Base-by-base conservation (phyloP, 768 basidiomycete genomes). In the Psilocybe sp. region DNA sequence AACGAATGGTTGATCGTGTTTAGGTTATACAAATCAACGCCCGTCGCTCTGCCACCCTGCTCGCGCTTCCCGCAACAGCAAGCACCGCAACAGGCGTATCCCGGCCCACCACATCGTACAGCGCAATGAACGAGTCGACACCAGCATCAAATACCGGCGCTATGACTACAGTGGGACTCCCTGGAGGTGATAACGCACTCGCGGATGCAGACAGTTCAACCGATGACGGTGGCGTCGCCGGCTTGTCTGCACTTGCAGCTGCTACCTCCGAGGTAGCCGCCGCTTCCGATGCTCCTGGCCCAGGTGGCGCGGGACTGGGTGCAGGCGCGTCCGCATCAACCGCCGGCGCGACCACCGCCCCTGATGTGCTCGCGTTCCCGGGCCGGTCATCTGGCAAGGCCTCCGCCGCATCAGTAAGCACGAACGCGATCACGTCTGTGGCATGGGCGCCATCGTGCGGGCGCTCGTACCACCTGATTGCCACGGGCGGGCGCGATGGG, bases 381-480 rank as follows among this genome's bases (percentile, higher is more conserved):
- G 23, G 23, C 23, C 23, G 23, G 4, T 28, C 23, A 7, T 20
- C 52, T 44, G 5, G 59, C 33, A 34, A 63, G 15, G 52, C 55
- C 18, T 48, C 63, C 28, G 71, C 71, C 31, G 54, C 68, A 23
- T 69, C 72, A 33, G 49, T 52, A 5, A 68, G 75, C 12, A 71
- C 78, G 3, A 82, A 74, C 36, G 81, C 95, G 2, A 80, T 96
- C 44, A 89, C 88, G 0, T 85, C 87, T 28, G 80, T 98, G 33
- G 76, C 93, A 13, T 99, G 95, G 95, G 93, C 96, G 0, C 91
- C 97, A 0, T 87, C 87, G 0, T 96, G 92, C 52, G 97, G 96
- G 5, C 79, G 97, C 20, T 90, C 90, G 1, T 96, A 93, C 67
- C 96, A 98, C 61, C 86, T 98, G 35, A 78, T 98, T 51, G 97